Conservation (phyloP, 2,329 filamentous ascomycete species). For the Aspergillus pseudoglaucus region DNA sequence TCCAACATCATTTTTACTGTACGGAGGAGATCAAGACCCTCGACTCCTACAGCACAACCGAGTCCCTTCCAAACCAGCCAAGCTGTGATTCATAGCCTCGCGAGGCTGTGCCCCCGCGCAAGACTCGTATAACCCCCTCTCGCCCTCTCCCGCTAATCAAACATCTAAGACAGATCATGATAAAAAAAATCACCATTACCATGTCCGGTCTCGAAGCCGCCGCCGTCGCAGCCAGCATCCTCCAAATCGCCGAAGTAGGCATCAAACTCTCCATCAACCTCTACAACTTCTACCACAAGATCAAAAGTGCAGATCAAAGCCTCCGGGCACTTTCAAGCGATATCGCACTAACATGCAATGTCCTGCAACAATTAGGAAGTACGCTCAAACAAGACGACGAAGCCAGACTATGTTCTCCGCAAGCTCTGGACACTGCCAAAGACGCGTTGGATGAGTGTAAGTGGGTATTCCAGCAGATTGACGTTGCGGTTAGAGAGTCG, state of each 20-base stretch:
- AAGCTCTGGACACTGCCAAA: constrained; percentile 9
- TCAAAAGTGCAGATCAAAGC: constrained; percentile 18
- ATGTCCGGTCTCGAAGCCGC: constrained; percentile 18
- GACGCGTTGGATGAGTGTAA: constrained; percentile 17
- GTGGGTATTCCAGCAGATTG: constrained; percentile 15
- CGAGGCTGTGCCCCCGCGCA: too few species aligned
- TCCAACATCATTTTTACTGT: too few species aligned
- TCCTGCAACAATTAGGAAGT: constrained; percentile 21
- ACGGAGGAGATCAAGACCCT: too few species aligned
- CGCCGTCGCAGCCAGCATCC: constrained; percentile 21
- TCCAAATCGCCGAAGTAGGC: constrained; percentile 28
- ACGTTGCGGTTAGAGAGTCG: constrained; percentile 1
- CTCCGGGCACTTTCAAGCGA: constrained; percentile 22
- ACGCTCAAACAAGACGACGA: constrained; percentile 18
- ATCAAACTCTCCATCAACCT: constrained; percentile 24
- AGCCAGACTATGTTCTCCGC: constrained; percentile 11
- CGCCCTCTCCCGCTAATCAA: too few species aligned
- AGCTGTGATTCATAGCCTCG: too few species aligned
- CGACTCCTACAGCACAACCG: too few species aligned
- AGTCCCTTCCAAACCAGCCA: too few species aligned
- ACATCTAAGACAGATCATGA: too few species aligned
- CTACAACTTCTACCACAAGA: constrained; percentile 22
- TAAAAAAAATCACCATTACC: not conserved
- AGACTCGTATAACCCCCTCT: too few species aligned
- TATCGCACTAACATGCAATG: constrained; percentile 21